phyloP scores from a whole-genome alignment of 2,329 filamentous ascomycete species.

The Malbranchea cinnamomea region DNA sequence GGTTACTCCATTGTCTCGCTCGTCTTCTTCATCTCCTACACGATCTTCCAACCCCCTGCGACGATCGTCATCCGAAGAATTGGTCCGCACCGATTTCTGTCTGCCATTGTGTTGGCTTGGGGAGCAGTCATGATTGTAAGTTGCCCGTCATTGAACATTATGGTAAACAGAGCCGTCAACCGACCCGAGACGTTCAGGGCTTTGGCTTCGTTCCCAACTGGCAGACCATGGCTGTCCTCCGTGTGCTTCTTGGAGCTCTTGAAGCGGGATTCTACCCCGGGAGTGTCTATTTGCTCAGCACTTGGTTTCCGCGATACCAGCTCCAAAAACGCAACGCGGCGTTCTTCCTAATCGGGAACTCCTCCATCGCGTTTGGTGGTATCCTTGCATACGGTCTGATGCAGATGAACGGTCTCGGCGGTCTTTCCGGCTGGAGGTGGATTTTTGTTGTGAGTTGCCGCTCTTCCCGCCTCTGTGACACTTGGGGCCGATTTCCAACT shows the following conservation, averaged over 20 bases:
- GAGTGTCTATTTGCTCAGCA: conserved; percentile 51
- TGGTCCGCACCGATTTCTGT: conserved; percentile 29
- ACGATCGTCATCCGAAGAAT: conserved; percentile 54
- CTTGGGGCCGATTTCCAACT: no score
- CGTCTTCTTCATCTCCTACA: conserved; percentile 61
- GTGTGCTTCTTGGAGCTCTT: conserved; percentile 46
- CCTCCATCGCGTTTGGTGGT: conserved; percentile 28
- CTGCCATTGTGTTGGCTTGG: conserved; percentile 14
- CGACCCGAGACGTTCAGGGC: no score
- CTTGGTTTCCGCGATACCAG: conserved; percentile 50
- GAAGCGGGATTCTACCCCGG: conserved; percentile 52
- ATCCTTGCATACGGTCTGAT: conserved; percentile 24
- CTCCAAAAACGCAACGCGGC: conserved; percentile 26
- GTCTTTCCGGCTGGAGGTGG: conserved; percentile 16
- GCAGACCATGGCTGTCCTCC: conserved; percentile 37
- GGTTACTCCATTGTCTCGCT: conserved; percentile 52
- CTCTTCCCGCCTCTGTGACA: no score
- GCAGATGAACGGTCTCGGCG: conserved; percentile 15
- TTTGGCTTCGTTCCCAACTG: conserved; percentile 48
- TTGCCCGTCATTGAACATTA: conserved; percentile 13
- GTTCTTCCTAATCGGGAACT: conserved; percentile 31
- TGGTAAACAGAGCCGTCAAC: conserved; percentile 9
- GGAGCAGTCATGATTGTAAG: conserved; percentile 11
- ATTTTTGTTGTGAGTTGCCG: no score
- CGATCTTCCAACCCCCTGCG: conserved; percentile 55